A percentile compares a stretch with the other conserved stretches of the same genome.
These are phyloP conservation scores for Xylariaceae sp. DNA, from an alignment of 2,329 filamentous ascomycete genomes.

Conservation along the genomic window DNA sequence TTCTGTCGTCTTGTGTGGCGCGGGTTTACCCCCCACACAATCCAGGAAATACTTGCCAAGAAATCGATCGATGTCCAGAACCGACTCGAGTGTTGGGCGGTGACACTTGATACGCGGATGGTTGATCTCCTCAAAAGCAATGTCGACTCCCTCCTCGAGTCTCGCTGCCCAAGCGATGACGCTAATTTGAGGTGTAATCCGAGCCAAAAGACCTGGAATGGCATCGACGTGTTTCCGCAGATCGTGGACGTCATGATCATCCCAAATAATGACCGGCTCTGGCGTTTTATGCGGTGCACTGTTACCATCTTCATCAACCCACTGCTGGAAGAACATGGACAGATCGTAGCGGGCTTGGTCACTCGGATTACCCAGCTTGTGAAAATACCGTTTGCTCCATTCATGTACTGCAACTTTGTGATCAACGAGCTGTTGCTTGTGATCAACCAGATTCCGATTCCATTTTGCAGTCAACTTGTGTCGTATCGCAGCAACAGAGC, in stretches of 20 bases:
- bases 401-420: slow-evolving; percentile 5
- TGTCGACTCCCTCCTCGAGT: slow-evolving; percentile 4
- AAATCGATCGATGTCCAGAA: slow-evolving; percentile 7
- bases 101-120: neutral
- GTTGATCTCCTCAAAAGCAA: slow-evolving; percentile 9
- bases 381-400: slow-evolving; percentile 9
- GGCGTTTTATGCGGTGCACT: slow-evolving; percentile 8
- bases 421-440: slow-evolving; percentile 1
- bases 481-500: neutral
- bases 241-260: neutral
- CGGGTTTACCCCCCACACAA: slow-evolving; percentile 2
- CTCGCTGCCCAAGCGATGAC: slow-evolving; percentile 10
- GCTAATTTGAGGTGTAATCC: neutral
- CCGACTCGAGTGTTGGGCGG: slow-evolving; percentile 5
- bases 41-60: slow-evolving; percentile 12
- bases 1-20: neutral
- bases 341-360: slow-evolving; percentile 8
- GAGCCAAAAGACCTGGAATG: slow-evolving; percentile 5
- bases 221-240: slow-evolving; percentile 1
- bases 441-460: neutral
- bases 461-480: neutral
- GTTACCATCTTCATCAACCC: slow-evolving; percentile 5
- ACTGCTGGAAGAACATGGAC: slow-evolving; percentile 9
- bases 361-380: slow-evolving; percentile 5
- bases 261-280: slow-evolving; percentile 9